phyloP scores from a whole-genome alignment of 169 alveolate genomes.

The Cryptosporidium andersoni region DNA sequence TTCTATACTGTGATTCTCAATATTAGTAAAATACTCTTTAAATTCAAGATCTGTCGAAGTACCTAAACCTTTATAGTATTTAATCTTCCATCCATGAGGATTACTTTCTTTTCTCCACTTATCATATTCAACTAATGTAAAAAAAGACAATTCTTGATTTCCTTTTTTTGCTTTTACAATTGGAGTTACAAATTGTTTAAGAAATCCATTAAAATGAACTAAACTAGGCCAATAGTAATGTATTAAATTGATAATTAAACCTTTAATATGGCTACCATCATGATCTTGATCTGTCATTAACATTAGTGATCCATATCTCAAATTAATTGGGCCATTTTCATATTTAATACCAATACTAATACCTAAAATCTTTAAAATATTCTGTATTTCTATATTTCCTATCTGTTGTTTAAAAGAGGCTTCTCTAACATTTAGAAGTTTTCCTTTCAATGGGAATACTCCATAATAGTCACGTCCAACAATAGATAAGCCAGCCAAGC shows the following conservation, averaged over 20 bases:
- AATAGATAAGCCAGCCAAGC: constrained; percentile 98
- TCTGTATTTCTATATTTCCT: constrained; percentile 96
- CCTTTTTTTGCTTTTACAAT: constrained; percentile 94
- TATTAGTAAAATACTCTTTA: constrained; percentile 96
- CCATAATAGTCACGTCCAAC: constrained; percentile 99
- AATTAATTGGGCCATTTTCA: constrained; percentile 87
- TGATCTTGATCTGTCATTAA: constrained; percentile 99
- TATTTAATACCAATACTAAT: constrained; percentile 85
- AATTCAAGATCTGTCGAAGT: constrained; percentile 98
- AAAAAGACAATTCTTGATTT: constrained; percentile 88
- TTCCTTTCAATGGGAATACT: constrained; percentile 99
- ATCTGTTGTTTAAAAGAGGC: constrained; percentile 93
- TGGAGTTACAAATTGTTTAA: constrained; percentile 98
- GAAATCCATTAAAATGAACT: constrained; percentile 92
- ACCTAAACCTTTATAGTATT: constrained; percentile 99
- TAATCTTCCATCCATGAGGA: constrained; percentile 90
- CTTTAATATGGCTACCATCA: constrained; percentile 99
- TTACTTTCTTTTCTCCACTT: constrained; percentile 88
- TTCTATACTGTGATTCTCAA: constrained; percentile 90
- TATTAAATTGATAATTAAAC: constrained; percentile 97
- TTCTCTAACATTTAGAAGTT: constrained; percentile 98
- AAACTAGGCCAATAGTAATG: constrained; percentile 99
- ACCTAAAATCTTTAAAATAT: constrained; percentile 95
- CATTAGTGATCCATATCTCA: constrained; percentile 98
- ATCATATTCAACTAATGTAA: constrained; percentile 97